Conservation (phyloP, 2,329 filamentous ascomycete genomes). For the Talaromyces piceae region DNA sequence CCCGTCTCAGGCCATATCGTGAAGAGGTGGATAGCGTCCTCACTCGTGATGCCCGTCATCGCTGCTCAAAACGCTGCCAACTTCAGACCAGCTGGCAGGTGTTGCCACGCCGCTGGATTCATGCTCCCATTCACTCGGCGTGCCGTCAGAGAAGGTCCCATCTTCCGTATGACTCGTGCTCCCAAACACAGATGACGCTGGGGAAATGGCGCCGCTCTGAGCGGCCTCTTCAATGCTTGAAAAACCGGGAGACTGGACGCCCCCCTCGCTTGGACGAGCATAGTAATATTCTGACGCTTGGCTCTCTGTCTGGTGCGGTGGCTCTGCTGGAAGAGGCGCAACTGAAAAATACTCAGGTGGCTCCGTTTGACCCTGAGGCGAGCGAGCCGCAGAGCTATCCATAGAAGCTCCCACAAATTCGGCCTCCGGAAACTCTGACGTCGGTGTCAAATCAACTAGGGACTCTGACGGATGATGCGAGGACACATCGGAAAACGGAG, state of each 20-base stretch:
- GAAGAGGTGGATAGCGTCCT: background rate
- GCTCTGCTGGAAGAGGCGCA: slow-evolving; percentile 14
- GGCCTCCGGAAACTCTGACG: slow-evolving; percentile 32
- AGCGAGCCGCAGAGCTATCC: slow-evolving; percentile 12
- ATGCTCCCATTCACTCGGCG: slow-evolving; percentile 31
- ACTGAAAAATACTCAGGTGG: slow-evolving; percentile 21
- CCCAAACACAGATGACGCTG: slow-evolving; percentile 30
- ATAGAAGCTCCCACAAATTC: no score
- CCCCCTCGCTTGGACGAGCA: slow-evolving; percentile 21
- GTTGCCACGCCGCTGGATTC: slow-evolving; percentile 27
- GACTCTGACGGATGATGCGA: slow-evolving; percentile 37
- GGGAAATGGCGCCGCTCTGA: slow-evolving; percentile 21
- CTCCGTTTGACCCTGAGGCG: slow-evolving; percentile 13
- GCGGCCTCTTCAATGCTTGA: slow-evolving; percentile 14
- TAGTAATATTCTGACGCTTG: slow-evolving; percentile 25
- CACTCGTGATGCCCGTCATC: slow-evolving; percentile 25
- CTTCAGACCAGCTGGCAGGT: slow-evolving; percentile 38
- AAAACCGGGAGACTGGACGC: slow-evolving; percentile 12
- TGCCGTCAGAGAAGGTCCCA: slow-evolving; percentile 30
- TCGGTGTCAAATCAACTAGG: slow-evolving; percentile 39
- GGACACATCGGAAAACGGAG: slow-evolving; percentile 23
- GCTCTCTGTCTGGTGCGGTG: slow-evolving; percentile 29
- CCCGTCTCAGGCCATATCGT: background rate
- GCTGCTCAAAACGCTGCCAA: slow-evolving; percentile 37
- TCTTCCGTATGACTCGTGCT: slow-evolving; percentile 31